Base-by-base conservation (phyloP, 2,329 filamentous ascomycete genomes). In the Hypoxylon sp. region DNA sequence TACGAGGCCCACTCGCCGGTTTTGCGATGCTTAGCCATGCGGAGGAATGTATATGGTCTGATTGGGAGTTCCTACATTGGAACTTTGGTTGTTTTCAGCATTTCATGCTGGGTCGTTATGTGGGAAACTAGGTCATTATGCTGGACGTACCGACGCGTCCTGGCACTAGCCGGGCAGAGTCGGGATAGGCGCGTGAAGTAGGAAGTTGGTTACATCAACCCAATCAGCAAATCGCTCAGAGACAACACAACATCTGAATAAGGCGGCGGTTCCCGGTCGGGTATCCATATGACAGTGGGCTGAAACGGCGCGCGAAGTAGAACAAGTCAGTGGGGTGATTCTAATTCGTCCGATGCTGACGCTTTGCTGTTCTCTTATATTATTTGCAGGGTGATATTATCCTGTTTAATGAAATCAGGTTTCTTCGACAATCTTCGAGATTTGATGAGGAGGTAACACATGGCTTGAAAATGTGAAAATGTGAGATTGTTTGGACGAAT, bases 271-370 rank as follows among this genome's bases (percentile, higher is more conserved):
- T 53, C 29, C 67, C 67, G 64, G 64, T 67, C 63, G 59, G 64
- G 61, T 68, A 54, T 52, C 64, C 61, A 63, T 67, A 64, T 59
- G 51, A 68, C 64, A 5, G 34, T 65, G 65, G 59, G 54, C 45
- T 56, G 64, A 63, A 62, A 65, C 16, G 27, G 53, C 34, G 53
- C 53, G 53, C 56, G 47, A 39, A 60, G 61, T 43, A 48, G 54
- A 54, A 57, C 47, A 67, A 51, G 34, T 39, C 51, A 61, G 61
- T 68, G 67, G 67, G 62, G 47, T 68, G 67, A 70, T 61, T 53
- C 67, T 54, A 59, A 69, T 69, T 69, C 67, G 67, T 67, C 63
- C 60, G 63, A 63, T 62, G 39, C 57, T 61, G 55, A 56, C 55
- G 41, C 46, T 53, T 63, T 63, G 54, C 55, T 51, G 50, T 41